Evolutionary conservation across 768 basidiomycete species (phyloP).

Genomic region (Leccinum variicolor): DNA sequence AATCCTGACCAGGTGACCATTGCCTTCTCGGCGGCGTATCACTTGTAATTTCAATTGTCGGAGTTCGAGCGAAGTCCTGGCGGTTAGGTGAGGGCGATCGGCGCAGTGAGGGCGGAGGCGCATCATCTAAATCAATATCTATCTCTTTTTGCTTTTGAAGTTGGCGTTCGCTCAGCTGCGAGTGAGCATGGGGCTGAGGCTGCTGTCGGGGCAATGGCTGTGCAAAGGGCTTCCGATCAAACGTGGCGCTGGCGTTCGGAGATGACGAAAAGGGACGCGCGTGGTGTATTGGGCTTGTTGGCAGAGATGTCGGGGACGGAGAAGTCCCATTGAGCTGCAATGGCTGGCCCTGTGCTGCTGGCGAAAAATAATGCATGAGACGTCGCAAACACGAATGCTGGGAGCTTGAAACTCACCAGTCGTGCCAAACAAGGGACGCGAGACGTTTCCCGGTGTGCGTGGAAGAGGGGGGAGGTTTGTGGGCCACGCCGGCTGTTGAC

Average conservation of each 20-base stretch:
- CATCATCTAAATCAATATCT: conserved; percentile 40
- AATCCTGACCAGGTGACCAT: conserved; percentile 25
- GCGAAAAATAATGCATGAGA: conserved; percentile 7
- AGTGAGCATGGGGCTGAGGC: conserved; percentile 5
- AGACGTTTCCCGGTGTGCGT: conserved; percentile 17
- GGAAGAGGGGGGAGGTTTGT: conserved; percentile 29
- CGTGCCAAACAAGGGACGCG: conserved; percentile 13
- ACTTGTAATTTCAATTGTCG: conserved; percentile 29
- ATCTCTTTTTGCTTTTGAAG: conserved; percentile 21
- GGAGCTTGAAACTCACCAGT: conserved; percentile 14
- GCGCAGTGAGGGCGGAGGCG: conserved; percentile 41
- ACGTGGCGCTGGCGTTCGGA: conserved; percentile 16
- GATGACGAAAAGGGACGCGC: conserved; percentile 15
- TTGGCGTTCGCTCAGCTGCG: conserved; percentile 25
- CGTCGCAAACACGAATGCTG: not conserved
- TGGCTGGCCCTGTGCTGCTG: conserved; percentile 2
- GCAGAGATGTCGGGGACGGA: conserved; percentile 13
- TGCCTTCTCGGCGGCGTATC: conserved; percentile 27
- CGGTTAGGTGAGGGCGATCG: conserved; percentile 32
- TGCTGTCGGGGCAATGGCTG: conserved; percentile 15
- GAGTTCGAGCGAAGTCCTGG: conserved; percentile 15
- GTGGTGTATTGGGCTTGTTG: conserved; percentile 21
- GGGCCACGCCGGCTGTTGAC: conserved; percentile 20
- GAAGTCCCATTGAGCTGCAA: conserved; percentile 12
- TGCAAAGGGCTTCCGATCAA: conserved; percentile 20